Conservation (phyloP, 192 early-diverging fungal species). For the Rhizophagus sp. region DNA sequence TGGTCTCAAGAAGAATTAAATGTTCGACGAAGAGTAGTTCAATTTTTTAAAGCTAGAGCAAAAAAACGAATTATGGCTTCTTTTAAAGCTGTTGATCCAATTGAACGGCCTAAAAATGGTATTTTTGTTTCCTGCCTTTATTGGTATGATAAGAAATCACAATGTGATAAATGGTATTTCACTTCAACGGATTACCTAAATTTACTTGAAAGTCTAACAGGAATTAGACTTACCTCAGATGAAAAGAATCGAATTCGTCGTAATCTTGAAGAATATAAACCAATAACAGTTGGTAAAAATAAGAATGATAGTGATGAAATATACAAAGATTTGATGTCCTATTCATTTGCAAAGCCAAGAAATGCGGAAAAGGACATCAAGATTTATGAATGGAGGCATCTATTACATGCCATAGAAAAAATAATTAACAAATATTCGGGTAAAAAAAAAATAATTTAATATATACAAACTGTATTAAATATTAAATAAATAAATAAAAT, state of each 20-base stretch:
- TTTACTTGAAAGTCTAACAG: conserved; percentile 72
- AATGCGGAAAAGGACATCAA: conserved; percentile 92
- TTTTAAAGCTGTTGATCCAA: conserved; percentile 61
- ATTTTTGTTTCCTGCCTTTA: conserved; percentile 82
- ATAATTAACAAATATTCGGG: conserved; percentile 70
- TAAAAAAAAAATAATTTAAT: too few relatives aligned
- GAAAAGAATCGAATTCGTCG: conserved; percentile 88
- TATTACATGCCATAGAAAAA: conserved; percentile 72
- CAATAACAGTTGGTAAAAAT: conserved; percentile 75
- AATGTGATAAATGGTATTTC: conserved; percentile 66
- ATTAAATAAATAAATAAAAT: too few relatives aligned
- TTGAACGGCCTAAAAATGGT: conserved; percentile 60
- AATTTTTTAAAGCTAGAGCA: conserved; percentile 74
- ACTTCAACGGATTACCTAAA: conserved; percentile 81
- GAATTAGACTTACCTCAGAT: conserved; percentile 74
- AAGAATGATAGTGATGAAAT: conserved; percentile 77
- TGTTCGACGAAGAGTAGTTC: conserved; percentile 65
- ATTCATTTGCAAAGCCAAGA: conserved; percentile 77
- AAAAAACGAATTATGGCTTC: conserved; percentile 63
- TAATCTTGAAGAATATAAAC: conserved; percentile 80
- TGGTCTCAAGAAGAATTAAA: conserved; percentile 71
- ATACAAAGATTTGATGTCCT: conserved; percentile 82
- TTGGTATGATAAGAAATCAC: conserved; percentile 57
- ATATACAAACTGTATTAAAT: too few relatives aligned
- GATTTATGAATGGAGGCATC: conserved; percentile 76